Conservation (phyloP, 495 filamentous ascomycete species). For the Penicilliopsis zonata region DNA sequence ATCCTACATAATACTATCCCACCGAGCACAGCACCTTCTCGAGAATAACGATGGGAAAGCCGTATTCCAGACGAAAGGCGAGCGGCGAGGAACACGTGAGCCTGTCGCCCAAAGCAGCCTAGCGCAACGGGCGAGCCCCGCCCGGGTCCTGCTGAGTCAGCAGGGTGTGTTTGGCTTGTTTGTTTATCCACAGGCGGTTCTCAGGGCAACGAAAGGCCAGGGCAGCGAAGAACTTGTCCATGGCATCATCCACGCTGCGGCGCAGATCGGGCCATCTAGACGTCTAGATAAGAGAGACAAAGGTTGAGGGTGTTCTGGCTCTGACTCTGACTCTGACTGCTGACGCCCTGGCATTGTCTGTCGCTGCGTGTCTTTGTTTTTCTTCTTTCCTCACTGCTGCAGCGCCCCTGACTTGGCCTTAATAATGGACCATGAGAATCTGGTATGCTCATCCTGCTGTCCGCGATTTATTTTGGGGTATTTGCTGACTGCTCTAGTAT, state of each 20-base stretch:
- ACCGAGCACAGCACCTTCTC: too few species aligned
- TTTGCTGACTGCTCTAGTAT: neutral
- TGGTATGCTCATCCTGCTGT: conserved; percentile 14
- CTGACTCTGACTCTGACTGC: too few species aligned
- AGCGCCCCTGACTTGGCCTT: conserved; percentile 1
- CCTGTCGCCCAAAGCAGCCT: too few species aligned
- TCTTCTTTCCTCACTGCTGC: conserved; percentile 1
- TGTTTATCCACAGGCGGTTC: neutral
- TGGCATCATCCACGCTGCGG: too few species aligned
- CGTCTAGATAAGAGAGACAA: too few species aligned
- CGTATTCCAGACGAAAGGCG: neutral
- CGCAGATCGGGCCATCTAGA: too few species aligned
- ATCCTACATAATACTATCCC: too few species aligned
- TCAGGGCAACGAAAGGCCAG: neutral
- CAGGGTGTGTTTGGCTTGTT: neutral
- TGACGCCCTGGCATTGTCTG: conserved; percentile 1
- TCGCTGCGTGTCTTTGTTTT: neutral
- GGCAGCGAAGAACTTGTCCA: too few species aligned
- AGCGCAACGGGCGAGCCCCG: too few species aligned
- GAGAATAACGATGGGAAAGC: neutral
- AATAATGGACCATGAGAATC: conserved; percentile 27
- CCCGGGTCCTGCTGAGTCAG: neutral
- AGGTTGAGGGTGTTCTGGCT: too few species aligned
- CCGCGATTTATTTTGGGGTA: conserved; percentile 2
- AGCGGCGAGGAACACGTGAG: too few species aligned